Percentiles rank a stretch among this genome's conserved stretches.
phyloP scores from a whole-genome alignment of 371 early-diverging fungal genomes.

The Haplosporangium sp. region DNA sequence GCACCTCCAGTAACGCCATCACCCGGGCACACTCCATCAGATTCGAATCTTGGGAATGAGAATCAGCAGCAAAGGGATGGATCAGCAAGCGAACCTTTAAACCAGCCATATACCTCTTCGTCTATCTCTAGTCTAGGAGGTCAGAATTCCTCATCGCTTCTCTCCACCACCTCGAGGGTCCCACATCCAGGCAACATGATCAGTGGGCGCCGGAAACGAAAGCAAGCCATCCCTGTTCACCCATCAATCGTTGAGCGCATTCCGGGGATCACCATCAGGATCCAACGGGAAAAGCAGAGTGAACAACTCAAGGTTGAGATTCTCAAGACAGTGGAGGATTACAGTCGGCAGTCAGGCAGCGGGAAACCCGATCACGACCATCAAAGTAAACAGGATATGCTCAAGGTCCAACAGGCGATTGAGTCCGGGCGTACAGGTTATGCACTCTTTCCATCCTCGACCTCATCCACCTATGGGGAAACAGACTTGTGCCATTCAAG shows the following conservation, averaged over 20 bases:
- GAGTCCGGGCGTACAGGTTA: slow-evolving; percentile 47
- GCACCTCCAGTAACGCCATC: slow-evolving; percentile 39
- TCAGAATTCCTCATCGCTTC: slow-evolving; percentile 4
- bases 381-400: slow-evolving; percentile 37
- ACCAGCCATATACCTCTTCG: slow-evolving; percentile 4
- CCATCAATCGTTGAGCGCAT: slow-evolving; percentile 45
- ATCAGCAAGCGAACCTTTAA: slow-evolving; percentile 1
- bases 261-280: slow-evolving; percentile 49
- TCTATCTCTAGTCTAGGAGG: slow-evolving; percentile 7
- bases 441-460: slow-evolving; percentile 17
- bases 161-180: neutral
- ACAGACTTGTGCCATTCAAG: neutral
- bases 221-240: slow-evolving; percentile 49
- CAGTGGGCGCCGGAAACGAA: slow-evolving; percentile 34
- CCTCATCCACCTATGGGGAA: slow-evolving; percentile 1
- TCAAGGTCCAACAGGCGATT: slow-evolving; percentile 41
- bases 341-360: slow-evolving; percentile 3
- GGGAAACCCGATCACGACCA: slow-evolving; percentile 4
- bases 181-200: slow-evolving; percentile 7
- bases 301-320: slow-evolving; percentile 50
- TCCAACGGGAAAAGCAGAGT: slow-evolving; percentile 37
- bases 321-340: slow-evolving; percentile 42
- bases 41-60: slow-evolving; percentile 12
- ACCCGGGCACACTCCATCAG: slow-evolving; percentile 28
- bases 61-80: slow-evolving; percentile 9